Conservation (phyloP, 2,329 filamentous ascomycete genomes). For the Penicillium olsonii region DNA sequence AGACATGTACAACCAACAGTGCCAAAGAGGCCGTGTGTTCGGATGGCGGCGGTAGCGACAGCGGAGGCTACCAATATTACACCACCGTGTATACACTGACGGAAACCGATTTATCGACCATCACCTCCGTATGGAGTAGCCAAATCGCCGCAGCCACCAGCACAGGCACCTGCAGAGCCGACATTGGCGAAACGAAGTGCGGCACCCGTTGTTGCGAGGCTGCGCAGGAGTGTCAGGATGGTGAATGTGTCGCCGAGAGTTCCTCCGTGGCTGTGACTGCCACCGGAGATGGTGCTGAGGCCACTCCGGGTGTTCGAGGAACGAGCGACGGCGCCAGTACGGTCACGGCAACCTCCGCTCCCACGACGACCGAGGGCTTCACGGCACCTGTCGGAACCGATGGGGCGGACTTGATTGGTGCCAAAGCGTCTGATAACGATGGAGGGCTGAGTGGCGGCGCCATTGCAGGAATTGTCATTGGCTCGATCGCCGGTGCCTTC, state of each 20-base stretch:
- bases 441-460: conserved; percentile 51
- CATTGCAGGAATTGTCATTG: conserved; percentile 55
- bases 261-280: conserved; percentile 42
- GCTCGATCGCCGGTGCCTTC: conserved; percentile 47
- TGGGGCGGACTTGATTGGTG: conserved; percentile 39
- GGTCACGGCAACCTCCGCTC: conserved; percentile 43
- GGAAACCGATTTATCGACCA: conserved; percentile 57
- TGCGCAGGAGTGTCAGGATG: conserved; percentile 46
- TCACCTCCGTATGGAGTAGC: conserved; percentile 57
- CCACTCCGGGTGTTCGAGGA: conserved; percentile 44
- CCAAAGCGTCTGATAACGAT: conserved; percentile 28
- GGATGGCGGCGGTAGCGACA: conserved; percentile 17
- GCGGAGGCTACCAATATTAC: conserved; percentile 53
- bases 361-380: conserved; percentile 48
- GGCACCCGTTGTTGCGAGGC: conserved; percentile 48
- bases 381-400: conserved; percentile 48
- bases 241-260: conserved; percentile 44
- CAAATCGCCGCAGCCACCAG: conserved; percentile 27
- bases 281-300: conserved; percentile 24
- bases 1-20: conserved; percentile 54
- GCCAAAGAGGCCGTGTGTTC: conserved; percentile 52
- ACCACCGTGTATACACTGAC: conserved; percentile 57
- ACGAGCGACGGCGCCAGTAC: conserved; percentile 47
- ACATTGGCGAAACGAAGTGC: conserved; percentile 46
- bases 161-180: conserved; percentile 48